phyloP scores from a whole-genome alignment of 1,139 yeast species.

The Suhomyces bokatorum region DNA sequence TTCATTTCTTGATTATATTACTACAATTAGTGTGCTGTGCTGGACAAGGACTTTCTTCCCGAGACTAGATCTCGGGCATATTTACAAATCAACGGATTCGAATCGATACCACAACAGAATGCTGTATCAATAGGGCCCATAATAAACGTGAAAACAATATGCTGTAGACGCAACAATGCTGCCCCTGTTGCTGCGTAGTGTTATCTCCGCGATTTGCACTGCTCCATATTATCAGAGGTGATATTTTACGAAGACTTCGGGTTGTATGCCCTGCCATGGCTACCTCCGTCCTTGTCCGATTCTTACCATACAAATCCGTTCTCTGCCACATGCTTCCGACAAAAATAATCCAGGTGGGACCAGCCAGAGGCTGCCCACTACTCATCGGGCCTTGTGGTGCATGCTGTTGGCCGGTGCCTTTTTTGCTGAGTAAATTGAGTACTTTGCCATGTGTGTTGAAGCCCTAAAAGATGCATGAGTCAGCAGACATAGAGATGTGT shows the following conservation, averaged over 20 bases:
- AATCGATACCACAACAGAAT: neutral
- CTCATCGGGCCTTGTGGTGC: no score
- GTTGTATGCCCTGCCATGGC: neutral
- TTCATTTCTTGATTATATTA: conserved; percentile 3
- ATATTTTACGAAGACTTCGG: neutral
- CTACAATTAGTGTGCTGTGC: conserved; percentile 2
- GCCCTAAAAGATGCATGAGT: no score
- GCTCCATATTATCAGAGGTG: neutral
- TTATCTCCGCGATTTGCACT: neutral
- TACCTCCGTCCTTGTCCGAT: no score
- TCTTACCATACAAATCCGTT: neutral
- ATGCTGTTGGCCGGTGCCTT: no score
- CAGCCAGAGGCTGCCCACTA: neutral
- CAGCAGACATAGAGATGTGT: no score
- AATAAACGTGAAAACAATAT: neutral
- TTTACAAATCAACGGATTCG: neutral
- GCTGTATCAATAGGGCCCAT: conserved; percentile 1
- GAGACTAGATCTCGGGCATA: neutral
- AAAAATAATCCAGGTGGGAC: neutral
- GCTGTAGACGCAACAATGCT: neutral
- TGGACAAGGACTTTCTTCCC: neutral
- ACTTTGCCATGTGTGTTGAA: no score
- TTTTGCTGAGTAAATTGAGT: no score
- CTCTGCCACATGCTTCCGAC: neutral
- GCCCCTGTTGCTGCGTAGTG: neutral